Evolutionary conservation across 441 rosid genomes (phyloP), one percentile per base, ranked within the genome.

Genomic region (Gossypium schwendimanii): DNA sequence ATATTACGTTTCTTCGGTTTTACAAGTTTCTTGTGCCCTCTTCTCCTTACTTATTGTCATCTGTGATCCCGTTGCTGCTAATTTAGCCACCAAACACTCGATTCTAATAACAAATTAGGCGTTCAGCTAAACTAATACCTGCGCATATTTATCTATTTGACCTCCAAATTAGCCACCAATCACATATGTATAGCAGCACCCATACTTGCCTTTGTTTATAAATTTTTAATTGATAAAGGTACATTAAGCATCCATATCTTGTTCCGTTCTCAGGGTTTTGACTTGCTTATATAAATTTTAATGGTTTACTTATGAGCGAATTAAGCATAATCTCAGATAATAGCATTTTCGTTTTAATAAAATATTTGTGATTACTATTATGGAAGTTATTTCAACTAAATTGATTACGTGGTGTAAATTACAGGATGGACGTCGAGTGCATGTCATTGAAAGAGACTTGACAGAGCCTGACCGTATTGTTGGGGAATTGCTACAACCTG

Each of bases 401-500:
- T 23, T 57, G 57, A 47, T 50, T 24, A 17, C 65, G 4, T 73
- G 50, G 36, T 62, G 21, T 63, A 23, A 66, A 74, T 17, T 62
- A 24, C 75, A 72, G 75, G 75, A 72, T 62, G 70, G 75, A 12
- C 61, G 69, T 11, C 69, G 69, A 18, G 75, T 72, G n/a, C 69
- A 20, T 31, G 75, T 72, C 24, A 50, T 72, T 49, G 75, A 72
- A 50, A 62, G 75, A 50, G 75, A 72, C 36, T 21, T 72, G 60
- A 47, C 61, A 26, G 69, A 45, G 75, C 75, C 69, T 18, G 75
- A 72, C 33, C 28, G 75, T 28, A 72, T 72, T 14, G 75, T 72
- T 31, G 75, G 75, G 11, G 75, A 72, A 63, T 50, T 72, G 60
- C 75, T 72, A 4, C 75, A 72, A 50, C 75, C 75, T 11, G 75